These are phyloP conservation scores for Cyclospora cayetanensis DNA, from an alignment of 169 alveolate species.

Conservation along the genomic window DNA sequence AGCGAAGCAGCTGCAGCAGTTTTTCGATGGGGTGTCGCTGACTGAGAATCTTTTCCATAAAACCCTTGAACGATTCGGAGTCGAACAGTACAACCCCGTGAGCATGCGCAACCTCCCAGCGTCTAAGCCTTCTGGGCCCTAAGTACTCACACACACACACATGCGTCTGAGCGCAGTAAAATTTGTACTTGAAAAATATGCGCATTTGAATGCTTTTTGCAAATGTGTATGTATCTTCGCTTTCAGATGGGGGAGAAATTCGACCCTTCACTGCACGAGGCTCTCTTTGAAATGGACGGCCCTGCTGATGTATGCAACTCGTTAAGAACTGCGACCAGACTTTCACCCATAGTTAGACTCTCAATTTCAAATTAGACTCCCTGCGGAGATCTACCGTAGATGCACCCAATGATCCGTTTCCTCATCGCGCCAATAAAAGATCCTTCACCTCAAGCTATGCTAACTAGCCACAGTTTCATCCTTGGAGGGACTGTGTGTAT, in stretches of 20 bases:
- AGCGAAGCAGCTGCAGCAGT: constrained; percentile 42
- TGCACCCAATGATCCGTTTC: too few relatives aligned
- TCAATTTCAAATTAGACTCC: neutral
- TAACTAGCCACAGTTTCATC: too few relatives aligned
- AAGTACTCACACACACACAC: neutral
- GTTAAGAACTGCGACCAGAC: too few relatives aligned
- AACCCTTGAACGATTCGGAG: constrained; percentile 77
- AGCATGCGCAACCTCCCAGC: neutral
- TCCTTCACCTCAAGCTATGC: too few relatives aligned
- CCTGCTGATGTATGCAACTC: constrained; percentile 72
- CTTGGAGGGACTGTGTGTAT: too few relatives aligned
- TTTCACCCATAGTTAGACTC: neutral
- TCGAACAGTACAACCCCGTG: constrained; percentile 56
- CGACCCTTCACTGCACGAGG: constrained; percentile 93
- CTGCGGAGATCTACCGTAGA: too few relatives aligned
- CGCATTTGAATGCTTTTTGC: too few relatives aligned
- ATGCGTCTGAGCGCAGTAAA: too few relatives aligned
- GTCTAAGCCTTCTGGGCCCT: neutral
- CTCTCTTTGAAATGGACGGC: constrained; percentile 90
- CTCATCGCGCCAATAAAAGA: too few relatives aligned
- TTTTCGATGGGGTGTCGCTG: constrained; percentile 86
- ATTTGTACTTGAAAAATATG: too few relatives aligned
- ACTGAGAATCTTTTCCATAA: constrained; percentile 88
- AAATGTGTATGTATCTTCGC: too few relatives aligned
- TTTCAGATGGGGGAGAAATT: constrained; percentile 84